Base-by-base conservation (phyloP, 2,329 filamentous ascomycete species). In the Trichophyton simii region DNA sequence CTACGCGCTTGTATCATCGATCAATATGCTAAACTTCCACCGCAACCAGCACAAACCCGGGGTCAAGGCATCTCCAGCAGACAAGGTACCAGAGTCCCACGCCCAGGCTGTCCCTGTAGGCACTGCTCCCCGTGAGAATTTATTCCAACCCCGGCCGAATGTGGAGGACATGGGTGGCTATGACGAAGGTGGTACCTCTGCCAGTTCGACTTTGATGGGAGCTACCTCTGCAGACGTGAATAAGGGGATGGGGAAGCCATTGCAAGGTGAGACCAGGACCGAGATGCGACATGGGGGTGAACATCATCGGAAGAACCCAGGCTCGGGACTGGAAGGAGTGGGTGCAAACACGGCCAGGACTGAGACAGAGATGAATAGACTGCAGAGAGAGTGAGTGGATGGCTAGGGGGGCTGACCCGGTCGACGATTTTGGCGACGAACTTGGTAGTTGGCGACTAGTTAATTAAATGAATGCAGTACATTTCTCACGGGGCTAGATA, bases 41-140 rank as follows among this genome's bases (percentile, higher is more conserved):
- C 2, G 9, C 34, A 38, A 38, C 34, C 66, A 88, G 85, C 86
- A 89, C 72, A 78, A 83, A 69, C 80, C 81, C 2, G 86, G 86
- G 59, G 76, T 79, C 66, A 79, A 82, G 63, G 79, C 83, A 62
- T 82, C 82, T 67, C 72, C 72, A n/a, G 65, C 67, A 11, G 75
- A 78, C 64, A 82, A 83, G 66, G 84, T 73, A 11, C 83, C 83
- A 20, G 86, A 87, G 68, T 90, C 87, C 76, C 76, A 80, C 67
- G 80, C 82, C 25, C 66, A 89, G 70, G 80, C 79, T 0, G 73
- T 84, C 41, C 79, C 84, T 0, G 73, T 85, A 0, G 87, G 87
- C 63, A 82, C 82, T 2, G 87, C 87, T 0, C 87, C 87, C 1
- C 64, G 72, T 0, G 70, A 73, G 46, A 70, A 78, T 58, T 82